phyloP scores from a whole-genome alignment of 177 flowering plant species.

The Vitis hybrid region DNA sequence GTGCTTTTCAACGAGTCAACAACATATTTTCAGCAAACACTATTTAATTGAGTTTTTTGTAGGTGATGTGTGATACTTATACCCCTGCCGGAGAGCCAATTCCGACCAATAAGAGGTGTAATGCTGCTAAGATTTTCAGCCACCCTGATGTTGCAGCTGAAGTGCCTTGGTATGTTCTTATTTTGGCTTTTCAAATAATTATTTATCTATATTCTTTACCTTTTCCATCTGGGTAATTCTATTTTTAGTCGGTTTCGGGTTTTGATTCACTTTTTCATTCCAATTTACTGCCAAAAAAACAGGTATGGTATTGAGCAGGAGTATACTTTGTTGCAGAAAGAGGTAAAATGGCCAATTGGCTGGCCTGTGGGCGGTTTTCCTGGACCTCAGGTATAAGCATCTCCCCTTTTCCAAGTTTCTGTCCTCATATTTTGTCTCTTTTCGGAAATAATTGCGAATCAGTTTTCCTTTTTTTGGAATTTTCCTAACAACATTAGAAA shows the following conservation, averaged over 20 bases:
- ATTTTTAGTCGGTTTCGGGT: neutral
- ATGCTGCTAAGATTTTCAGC: constrained; percentile 26
- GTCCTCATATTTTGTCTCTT: neutral
- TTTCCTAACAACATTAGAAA: neutral
- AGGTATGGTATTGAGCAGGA: constrained; percentile 32
- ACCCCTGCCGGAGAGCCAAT: constrained; percentile 31
- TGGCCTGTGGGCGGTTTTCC: constrained; percentile 29
- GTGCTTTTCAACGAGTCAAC: neutral
- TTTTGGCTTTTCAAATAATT: neutral
- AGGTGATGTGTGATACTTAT: constrained; percentile 27
- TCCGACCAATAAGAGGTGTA: constrained; percentile 25
- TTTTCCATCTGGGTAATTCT: neutral
- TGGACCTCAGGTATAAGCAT: constrained; percentile 23
- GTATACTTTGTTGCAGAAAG: constrained; percentile 24
- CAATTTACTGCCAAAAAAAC: neutral
- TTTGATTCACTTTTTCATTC: neutral
- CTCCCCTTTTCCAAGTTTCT: neutral
- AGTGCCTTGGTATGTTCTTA: constrained; percentile 14
- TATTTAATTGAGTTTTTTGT: neutral
- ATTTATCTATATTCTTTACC: neutral
- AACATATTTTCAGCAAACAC: neutral
- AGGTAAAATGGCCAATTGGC: constrained; percentile 24
- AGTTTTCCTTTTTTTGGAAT: no score
- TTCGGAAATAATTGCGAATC: neutral
- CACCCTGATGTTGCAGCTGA: constrained; percentile 20